Evolutionary conservation across 75 land plant genomes (phyloP).

Genomic region (Gnetum montanum): DNA sequence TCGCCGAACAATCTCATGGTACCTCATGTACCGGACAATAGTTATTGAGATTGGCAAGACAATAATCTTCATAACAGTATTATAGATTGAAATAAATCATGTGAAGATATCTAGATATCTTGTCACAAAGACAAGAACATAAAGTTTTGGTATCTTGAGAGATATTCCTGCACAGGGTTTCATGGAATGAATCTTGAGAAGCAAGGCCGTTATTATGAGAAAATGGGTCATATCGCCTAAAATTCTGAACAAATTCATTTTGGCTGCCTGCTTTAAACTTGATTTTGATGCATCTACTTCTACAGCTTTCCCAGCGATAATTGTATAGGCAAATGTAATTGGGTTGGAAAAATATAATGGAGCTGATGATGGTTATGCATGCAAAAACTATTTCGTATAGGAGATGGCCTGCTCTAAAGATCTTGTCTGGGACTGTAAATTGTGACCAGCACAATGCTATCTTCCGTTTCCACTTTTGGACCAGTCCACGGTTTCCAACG

Average conservation of each 20-base stretch:
- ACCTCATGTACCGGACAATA: slow-evolving; percentile 81
- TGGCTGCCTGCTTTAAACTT: too few species aligned
- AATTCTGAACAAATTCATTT: slow-evolving; percentile 45
- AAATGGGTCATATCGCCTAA: slow-evolving; percentile 50
- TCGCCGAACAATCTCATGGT: slow-evolving; percentile 73
- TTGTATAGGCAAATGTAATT: too few species aligned
- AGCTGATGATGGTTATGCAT: too few species aligned
- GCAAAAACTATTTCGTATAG: too few species aligned
- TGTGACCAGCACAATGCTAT: too few species aligned
- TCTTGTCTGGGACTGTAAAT: too few species aligned
- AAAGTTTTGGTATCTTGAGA: slow-evolving; percentile 73
- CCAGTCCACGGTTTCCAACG: too few species aligned
- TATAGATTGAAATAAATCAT: slow-evolving; percentile 48
- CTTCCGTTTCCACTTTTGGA: too few species aligned
- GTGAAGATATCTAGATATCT: slow-evolving; percentile 76
- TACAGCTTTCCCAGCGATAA: too few species aligned
- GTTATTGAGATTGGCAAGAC: slow-evolving; percentile 66
- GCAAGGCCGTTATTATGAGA: slow-evolving; percentile 38
- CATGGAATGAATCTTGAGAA: slow-evolving; percentile 44
- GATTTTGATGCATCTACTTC: too few species aligned
- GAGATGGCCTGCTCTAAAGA: too few species aligned
- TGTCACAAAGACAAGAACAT: slow-evolving; percentile 56
- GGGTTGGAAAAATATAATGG: too few species aligned
- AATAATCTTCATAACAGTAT: slow-evolving; percentile 71
- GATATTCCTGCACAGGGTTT: slow-evolving; percentile 58